Evolutionary conservation across 345 rosid species (phyloP), one percentile per base, ranked within the genome.

Genomic region (Citrus australasica): DNA sequence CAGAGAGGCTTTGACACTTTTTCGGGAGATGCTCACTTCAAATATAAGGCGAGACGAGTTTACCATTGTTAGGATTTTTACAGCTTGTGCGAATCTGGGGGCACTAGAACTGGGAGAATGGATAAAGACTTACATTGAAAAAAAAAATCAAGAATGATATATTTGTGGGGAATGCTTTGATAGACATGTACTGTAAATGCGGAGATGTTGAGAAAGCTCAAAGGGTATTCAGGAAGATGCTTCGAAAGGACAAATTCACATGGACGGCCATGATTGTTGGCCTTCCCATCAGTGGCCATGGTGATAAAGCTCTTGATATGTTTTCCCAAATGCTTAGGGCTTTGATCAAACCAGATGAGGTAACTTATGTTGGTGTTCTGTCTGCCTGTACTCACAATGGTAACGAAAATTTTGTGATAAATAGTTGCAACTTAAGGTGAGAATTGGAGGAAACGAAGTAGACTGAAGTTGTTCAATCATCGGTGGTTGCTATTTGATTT

Each of bases 241-340:
- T 79, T 59, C 73, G 73, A 64, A 87, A 74, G 80, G 92, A 87
- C 82, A 86, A 86, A 68, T 82, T 82, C 79, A 83, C 92, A 1
- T 92, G 92, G 97, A 89, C 87, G 56, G 80, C 88, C 63, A 89
- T 92, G 94, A 89, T 92, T 73, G 87, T 88, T 82, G 92, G 94
- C 78, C 89, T 89, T 79, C 92, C 94, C 63, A 88, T 85, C 73
- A 86, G 85, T 83, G 90, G 92, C 19, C 78, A 73, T 66, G 90
- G 83, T 75, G 85, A 86, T 73, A 89, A 88, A 80, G 88, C 94
- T 58, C 73, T 89, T 77, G 62, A 75, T 17, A 77, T 87, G 82
- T 92, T 90, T 84, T 83, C 56, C 59, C 81, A 86, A 79, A 89
- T 92, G 94, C 86, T 85, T 64, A 84, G 76, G n/a, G 79, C 86